Conservation (phyloP, 202 grass and related monocot genomes). For the Miscanthus sacchariflorus region DNA sequence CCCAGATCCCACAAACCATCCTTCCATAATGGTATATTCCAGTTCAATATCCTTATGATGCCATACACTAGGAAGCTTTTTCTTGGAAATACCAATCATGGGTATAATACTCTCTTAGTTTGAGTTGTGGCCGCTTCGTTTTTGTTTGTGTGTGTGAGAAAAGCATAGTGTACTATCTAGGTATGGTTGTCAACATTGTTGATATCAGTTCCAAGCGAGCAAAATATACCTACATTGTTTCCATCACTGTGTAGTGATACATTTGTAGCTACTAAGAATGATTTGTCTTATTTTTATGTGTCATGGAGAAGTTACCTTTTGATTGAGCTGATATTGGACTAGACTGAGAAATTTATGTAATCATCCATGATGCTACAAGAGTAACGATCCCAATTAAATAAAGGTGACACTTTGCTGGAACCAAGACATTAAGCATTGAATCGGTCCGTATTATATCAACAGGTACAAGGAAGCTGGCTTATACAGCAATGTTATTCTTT, state of each 20-base stretch:
- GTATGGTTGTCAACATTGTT: constrained; percentile 12
- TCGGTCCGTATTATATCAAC: neutral
- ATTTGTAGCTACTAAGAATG: constrained; percentile 39
- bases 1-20: neutral
- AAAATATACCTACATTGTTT: constrained; percentile 20
- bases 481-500: neutral
- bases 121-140: neutral
- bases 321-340: constrained; percentile 26
- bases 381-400: constrained; percentile 7
- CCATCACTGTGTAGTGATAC: neutral
- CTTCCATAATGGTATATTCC: neutral
- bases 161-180: constrained; percentile 21
- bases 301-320: constrained; percentile 20
- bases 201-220: constrained; percentile 12
- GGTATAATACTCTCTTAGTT: constrained; percentile 28
- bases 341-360: constrained; percentile 24
- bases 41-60: neutral
- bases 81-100: neutral
- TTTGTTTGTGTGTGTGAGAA: neutral
- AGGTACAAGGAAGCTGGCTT: constrained; percentile 8
- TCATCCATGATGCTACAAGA: constrained; percentile 26
- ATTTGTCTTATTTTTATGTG: constrained; percentile 13
- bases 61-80: constrained; percentile 5
- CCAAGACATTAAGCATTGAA: constrained; percentile 8
- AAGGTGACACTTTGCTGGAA: constrained; percentile 5